Conservation (phyloP, 2,329 filamentous ascomycete genomes). For the Xylaria sp. region DNA sequence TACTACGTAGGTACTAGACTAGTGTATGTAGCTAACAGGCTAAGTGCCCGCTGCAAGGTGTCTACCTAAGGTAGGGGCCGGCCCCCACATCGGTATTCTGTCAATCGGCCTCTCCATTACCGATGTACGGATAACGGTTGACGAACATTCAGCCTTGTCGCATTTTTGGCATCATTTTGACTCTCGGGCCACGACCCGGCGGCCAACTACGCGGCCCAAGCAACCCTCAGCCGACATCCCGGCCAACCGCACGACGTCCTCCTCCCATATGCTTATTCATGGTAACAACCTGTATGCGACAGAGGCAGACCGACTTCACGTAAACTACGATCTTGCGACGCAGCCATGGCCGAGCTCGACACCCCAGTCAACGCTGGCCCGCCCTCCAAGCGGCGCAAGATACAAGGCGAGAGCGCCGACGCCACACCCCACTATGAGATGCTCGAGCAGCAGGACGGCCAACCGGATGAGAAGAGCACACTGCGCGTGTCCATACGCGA, state of each 20-base stretch:
- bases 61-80: background rate
- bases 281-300: background rate
- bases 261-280: background rate
- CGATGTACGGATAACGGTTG: too few species aligned
- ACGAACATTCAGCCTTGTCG: conserved; percentile 21
- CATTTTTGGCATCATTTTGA: background rate
- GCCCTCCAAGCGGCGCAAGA: conserved; percentile 55
- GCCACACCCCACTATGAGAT: conserved; percentile 56
- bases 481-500: conserved; percentile 47
- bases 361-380: conserved; percentile 45
- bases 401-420: conserved; percentile 53
- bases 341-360: conserved; percentile 46
- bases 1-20: background rate
- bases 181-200: background rate
- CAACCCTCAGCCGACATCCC: background rate
- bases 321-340: background rate
- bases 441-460: conserved; percentile 54
- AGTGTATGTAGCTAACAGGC: background rate
- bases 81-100: background rate
- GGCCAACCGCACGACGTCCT: background rate
- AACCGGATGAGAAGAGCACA: conserved; percentile 28
- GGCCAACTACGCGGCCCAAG: background rate
- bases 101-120: background rate
- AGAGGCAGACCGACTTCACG: background rate
- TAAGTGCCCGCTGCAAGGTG: background rate